Evolutionary conservation across 345 rosid species (phyloP).

Genomic region (Eucalyptus brandiana): DNA sequence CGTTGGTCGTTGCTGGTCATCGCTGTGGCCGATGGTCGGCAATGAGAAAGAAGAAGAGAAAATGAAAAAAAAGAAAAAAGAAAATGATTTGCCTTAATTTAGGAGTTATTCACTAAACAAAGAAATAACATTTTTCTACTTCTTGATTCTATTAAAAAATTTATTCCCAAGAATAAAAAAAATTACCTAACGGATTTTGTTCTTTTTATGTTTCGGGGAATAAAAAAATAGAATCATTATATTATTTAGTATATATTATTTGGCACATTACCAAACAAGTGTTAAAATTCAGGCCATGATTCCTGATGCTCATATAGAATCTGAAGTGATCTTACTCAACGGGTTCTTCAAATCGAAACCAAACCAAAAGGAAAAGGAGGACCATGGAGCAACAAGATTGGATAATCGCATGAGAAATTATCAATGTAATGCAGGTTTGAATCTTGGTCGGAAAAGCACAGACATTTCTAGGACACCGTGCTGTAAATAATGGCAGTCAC

Average conservation of each 20-base stretch:
- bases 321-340: not conserved
- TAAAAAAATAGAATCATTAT: too few relatives aligned
- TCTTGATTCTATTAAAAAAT: rapidly evolving
- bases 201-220: too few relatives aligned
- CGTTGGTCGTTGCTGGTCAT: rapidly evolving
- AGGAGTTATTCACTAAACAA: rapidly evolving
- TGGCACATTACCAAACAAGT: too few relatives aligned
- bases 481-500: not conserved
- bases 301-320: not conserved
- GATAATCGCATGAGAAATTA: not conserved
- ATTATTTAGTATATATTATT: too few relatives aligned
- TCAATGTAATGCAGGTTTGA: not conserved
- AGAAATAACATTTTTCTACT: too few relatives aligned
- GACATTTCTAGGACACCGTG: not conserved
- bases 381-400: not conserved
- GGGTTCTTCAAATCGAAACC: not conserved
- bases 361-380: not conserved
- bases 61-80: rapidly evolving
- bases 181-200: rapidly evolving
- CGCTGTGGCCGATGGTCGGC: rapidly evolving
- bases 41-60: too few relatives aligned
- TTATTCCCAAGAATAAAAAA: rapidly evolving
- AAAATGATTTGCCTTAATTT: too few relatives aligned
- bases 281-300: not conserved
- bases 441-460: not conserved